phyloP scores from a whole-genome alignment of 441 rosid species.

The Gossypium schwendimanii region DNA sequence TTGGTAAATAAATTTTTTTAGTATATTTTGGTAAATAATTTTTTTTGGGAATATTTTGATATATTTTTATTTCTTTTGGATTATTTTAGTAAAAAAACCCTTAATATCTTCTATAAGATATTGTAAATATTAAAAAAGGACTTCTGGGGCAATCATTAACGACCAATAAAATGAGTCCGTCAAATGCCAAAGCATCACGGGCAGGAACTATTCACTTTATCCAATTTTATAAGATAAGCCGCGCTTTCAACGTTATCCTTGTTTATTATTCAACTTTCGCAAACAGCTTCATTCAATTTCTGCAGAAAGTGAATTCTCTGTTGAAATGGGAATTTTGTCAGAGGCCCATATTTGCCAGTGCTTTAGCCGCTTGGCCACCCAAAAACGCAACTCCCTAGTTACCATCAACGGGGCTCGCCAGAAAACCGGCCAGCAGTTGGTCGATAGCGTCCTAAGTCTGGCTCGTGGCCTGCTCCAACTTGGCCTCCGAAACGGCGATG shows the following conservation, averaged over 20 bases:
- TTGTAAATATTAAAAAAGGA: too few relatives aligned
- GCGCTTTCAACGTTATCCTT: neutral
- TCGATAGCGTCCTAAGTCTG: slow-evolving; percentile 40
- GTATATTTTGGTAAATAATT: too few relatives aligned
- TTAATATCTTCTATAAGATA: too few relatives aligned
- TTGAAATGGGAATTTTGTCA: slow-evolving; percentile 44
- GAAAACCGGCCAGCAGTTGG: slow-evolving; percentile 54
- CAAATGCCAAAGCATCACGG: neutral
- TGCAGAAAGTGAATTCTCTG: neutral
- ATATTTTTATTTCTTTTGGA: too few relatives aligned
- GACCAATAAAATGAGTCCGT: neutral
- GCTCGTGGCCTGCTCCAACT: slow-evolving; percentile 42
- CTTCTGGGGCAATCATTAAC: too few relatives aligned
- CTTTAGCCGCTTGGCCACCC: slow-evolving; percentile 46
- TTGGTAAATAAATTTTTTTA: too few relatives aligned
- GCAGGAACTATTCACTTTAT: neutral
- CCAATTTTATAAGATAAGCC: neutral
- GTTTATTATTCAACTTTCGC: neutral
- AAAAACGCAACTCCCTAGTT: slow-evolving; percentile 35
- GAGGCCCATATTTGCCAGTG: slow-evolving; percentile 69
- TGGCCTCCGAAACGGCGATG: slow-evolving; percentile 48
- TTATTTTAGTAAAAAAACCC: too few relatives aligned
- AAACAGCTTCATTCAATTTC: neutral
- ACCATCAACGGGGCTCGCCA: slow-evolving; percentile 35
- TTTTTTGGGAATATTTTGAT: too few relatives aligned